phyloP scores from a whole-genome alignment of 305 asterid species.

The Fraxinus paxiana region DNA sequence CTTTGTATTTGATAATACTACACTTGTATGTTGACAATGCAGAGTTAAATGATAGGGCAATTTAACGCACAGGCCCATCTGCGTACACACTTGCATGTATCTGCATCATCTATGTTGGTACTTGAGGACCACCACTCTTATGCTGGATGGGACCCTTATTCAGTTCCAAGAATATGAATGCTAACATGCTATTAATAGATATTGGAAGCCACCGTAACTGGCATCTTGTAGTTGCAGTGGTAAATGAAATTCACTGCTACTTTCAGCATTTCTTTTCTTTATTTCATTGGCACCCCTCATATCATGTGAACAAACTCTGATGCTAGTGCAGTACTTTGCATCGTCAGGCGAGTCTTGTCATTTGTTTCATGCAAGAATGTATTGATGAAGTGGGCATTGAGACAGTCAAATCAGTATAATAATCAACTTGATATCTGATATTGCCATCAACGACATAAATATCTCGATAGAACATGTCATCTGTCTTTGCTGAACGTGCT shows the following conservation, averaged over 20 bases:
- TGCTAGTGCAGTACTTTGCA: neutral
- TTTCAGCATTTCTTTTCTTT: neutral
- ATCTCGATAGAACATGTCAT: neutral
- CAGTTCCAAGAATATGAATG: neutral
- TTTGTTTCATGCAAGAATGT: neutral
- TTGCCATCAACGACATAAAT: conserved; percentile 11
- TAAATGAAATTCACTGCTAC: conserved; percentile 4
- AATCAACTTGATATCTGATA: neutral
- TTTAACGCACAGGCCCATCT: neutral
- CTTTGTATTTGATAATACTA: neutral
- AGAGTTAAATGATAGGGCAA: neutral
- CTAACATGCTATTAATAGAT: neutral
- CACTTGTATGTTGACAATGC: neutral
- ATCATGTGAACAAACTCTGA: neutral
- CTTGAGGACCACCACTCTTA: neutral
- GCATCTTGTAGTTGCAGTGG: neutral
- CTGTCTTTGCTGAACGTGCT: neutral
- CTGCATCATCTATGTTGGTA: conserved; percentile 5
- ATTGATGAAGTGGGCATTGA: neutral
- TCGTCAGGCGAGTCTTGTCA: neutral
- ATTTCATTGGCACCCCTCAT: neutral
- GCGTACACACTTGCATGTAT: neutral
- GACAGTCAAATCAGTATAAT: neutral
- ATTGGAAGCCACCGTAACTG: neutral
- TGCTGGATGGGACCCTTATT: neutral